Evolutionary conservation across 148 eudicot genomes (phyloP), one percentile per base, ranked within the genome.

Genomic region (Pouteria glomerata): DNA sequence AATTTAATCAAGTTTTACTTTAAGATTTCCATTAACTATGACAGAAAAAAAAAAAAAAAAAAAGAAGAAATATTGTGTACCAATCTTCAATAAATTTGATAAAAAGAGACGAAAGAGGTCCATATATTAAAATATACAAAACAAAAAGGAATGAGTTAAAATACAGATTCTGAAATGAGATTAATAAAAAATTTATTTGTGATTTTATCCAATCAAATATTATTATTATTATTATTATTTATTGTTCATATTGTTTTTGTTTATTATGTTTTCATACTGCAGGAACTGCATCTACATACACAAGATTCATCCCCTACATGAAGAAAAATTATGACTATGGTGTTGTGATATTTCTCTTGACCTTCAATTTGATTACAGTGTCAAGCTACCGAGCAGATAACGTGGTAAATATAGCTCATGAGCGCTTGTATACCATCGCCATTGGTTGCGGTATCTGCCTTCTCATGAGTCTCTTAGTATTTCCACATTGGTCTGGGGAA

Each of bases 311-410:
- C n/a, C 98, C 98, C 1, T 83, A 85, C 73, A 90, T 93, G 73
- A 93, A 88, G 91, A 87, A 84, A 68, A 87, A 90, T 58, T 93
- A 85, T 65, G 98, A 93, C 48, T 90, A 93, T 58, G 98, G 97
- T 0, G 90, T 89, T 6, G 83, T 90, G 82, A 89, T 90, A 63
- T 93, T 93, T 78, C 78, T 93, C 56, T 58, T 93, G 82, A 93
- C 98, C 19, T 93, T 89, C 69, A 93, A 90, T 64, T 39, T 93
- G 74, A 89, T 93, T 30, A 85, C 94, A 3, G 92, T 88, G 10
- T 89, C 97, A 18, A 89, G 98, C 69, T 93, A 84, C 52, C 85
- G 97, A 15, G 78, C 87, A 6, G 78, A 84, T 4, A 80, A 88
- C 70, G 94, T 90, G 27, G 61, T 93, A 24, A 82, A 79, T 44